phyloP scores from a whole-genome alignment of 2,329 filamentous ascomycete genomes.

The Fusarium chuoi region DNA sequence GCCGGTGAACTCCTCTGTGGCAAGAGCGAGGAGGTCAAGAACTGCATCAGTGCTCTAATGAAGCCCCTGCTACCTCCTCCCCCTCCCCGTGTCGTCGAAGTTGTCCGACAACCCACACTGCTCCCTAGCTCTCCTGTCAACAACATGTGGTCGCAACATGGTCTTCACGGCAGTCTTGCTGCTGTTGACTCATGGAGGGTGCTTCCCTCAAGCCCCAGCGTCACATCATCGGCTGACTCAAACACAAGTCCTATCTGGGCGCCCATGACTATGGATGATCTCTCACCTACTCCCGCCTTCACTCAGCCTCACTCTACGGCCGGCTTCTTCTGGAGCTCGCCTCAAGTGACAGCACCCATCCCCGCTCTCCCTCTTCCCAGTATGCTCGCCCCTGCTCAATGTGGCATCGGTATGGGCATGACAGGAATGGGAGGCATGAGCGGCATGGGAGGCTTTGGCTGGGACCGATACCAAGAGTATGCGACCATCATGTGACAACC shows the following conservation, averaged over 20 bases:
- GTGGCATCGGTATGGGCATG: constrained; percentile 81
- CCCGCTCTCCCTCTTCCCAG: constrained; percentile 84
- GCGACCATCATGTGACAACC: constrained; percentile 86
- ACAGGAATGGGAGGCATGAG: constrained; percentile 70
- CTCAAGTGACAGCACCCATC: constrained; percentile 78
- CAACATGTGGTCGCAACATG: constrained; percentile 83
- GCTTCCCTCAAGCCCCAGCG: constrained; percentile 86
- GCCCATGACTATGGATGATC: constrained; percentile 77
- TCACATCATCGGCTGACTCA: constrained; percentile 78
- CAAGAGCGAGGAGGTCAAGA: constrained; percentile 93
- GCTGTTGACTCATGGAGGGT: constrained; percentile 89
- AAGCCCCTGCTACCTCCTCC: constrained; percentile 87
- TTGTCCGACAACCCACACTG: constrained; percentile 85
- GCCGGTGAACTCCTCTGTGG: constrained; percentile 92
- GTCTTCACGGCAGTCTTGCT: constrained; percentile 71
- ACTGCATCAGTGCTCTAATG: constrained; percentile 83
- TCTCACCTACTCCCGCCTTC: constrained; percentile 84
- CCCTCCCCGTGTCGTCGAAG: constrained; percentile 88
- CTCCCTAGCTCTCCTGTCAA: constrained; percentile 83
- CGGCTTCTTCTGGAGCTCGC: constrained; percentile 82
- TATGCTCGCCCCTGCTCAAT: constrained; percentile 81
- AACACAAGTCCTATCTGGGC: constrained; percentile 79
- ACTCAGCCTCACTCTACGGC: constrained; percentile 78
- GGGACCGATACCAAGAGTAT: constrained; percentile 88
- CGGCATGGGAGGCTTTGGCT: constrained; percentile 78